Percentiles rank a stretch among this genome's conserved stretches.
These are phyloP conservation scores for Aspergillus nanangensis DNA, from an alignment of 495 filamentous ascomycete species.

Conservation along the genomic window DNA sequence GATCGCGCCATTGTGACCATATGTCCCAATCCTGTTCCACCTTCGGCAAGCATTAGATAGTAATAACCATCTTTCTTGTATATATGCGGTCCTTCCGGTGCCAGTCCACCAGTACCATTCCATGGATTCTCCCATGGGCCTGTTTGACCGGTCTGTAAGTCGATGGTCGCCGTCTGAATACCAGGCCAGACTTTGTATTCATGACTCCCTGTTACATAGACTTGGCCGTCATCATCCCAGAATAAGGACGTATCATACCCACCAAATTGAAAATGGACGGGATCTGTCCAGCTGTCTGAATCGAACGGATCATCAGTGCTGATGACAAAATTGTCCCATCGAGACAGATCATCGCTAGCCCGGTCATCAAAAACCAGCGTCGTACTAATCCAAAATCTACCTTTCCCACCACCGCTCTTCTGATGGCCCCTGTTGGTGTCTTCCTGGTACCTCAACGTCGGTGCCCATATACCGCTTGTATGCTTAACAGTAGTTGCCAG, in stretches of 20 bases:
- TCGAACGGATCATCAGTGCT: neutral
- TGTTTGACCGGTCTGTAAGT: neutral
- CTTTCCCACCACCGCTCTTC: too few relatives aligned
- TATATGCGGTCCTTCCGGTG: too few relatives aligned
- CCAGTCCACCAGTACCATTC: neutral
- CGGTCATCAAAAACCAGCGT: too few relatives aligned
- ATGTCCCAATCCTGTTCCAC: too few relatives aligned
- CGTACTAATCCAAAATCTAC: too few relatives aligned
- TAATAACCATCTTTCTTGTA: too few relatives aligned
- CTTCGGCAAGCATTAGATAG: too few relatives aligned
- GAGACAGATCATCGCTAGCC: too few relatives aligned
- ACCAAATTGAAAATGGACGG: neutral
- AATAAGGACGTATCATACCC: neutral
- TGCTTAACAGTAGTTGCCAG: neutral
- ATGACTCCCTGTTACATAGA: neutral
- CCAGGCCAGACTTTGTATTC: too few relatives aligned
- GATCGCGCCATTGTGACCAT: too few relatives aligned
- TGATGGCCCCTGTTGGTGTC: too few relatives aligned
- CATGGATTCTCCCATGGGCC: neutral
- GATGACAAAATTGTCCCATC: neutral
- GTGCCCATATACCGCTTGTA: neutral
- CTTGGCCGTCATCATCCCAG: neutral
- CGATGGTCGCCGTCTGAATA: neutral
- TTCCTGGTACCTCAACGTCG: neutral
- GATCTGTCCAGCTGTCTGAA: neutral